Evolutionary conservation across 768 basidiomycete genomes (phyloP).

Genomic region (Leccinum fibrillosum): DNA sequence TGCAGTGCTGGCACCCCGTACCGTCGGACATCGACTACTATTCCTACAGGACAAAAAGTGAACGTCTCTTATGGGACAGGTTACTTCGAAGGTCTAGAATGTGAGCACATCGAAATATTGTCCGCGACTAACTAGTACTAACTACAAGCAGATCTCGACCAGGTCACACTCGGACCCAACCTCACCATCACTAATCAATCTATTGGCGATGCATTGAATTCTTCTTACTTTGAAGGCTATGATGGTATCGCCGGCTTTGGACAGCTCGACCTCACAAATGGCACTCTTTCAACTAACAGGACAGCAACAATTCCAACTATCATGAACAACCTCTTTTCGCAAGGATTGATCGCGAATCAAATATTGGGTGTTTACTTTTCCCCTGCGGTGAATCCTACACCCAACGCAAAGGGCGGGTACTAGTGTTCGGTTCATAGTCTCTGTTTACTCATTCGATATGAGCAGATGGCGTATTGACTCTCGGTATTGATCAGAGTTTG

Average conservation of each 20-base stretch:
- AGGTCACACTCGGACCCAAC: conserved; percentile 21
- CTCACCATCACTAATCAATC: conserved; percentile 28
- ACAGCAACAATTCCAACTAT: conserved; percentile 16
- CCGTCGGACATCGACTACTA: conserved; percentile 21
- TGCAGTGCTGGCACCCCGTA: conserved; percentile 20
- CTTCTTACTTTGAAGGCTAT: conserved; percentile 15
- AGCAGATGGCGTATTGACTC: neutral
- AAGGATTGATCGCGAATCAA: conserved; percentile 12
- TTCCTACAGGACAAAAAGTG: conserved; percentile 23
- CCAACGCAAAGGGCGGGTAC: neutral
- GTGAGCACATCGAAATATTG: neutral
- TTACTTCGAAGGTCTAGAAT: conserved; percentile 37
- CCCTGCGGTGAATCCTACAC: neutral
- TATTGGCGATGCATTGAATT: conserved; percentile 25
- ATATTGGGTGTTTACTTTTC: conserved; percentile 8
- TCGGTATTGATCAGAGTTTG: neutral
- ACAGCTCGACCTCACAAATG: conserved; percentile 16
- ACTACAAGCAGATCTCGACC: conserved; percentile 19
- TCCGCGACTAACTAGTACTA: neutral
- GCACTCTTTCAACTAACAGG: neutral
- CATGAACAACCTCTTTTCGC: conserved; percentile 18
- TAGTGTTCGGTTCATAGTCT: neutral
- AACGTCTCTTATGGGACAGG: conserved; percentile 11
- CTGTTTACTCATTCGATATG: neutral
- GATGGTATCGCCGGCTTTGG: conserved; percentile 27